Evolutionary conservation across 768 basidiomycete species (phyloP).

Genomic region (Leccinum pellstonianum): DNA sequence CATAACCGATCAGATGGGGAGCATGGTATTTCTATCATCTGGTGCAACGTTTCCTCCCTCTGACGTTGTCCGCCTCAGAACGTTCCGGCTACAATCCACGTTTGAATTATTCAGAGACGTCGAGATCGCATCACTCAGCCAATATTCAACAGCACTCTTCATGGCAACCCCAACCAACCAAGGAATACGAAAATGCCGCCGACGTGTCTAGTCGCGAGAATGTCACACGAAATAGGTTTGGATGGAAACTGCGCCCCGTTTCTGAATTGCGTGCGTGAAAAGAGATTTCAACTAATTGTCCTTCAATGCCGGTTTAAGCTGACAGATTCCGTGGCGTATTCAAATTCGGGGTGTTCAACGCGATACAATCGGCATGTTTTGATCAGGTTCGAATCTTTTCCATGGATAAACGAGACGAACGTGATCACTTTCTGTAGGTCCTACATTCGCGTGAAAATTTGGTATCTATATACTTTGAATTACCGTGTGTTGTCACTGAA

Average conservation of each 20-base stretch:
- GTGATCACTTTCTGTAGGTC: constrained; percentile 42
- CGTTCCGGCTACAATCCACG: not conserved
- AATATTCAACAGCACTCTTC: not conserved
- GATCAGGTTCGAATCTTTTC: constrained; percentile 48
- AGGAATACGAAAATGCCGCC: not conserved
- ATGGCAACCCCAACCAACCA: not conserved
- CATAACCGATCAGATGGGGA: not conserved
- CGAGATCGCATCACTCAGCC: not conserved
- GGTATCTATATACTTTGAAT: constrained; percentile 36
- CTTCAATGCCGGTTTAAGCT: constrained; percentile 45
- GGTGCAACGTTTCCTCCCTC: not conserved
- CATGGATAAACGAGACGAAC: not conserved
- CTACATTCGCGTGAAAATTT: constrained; percentile 60
- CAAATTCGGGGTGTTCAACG: constrained; percentile 90
- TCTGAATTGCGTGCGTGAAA: constrained; percentile 62
- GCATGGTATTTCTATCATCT: constrained; percentile 2
- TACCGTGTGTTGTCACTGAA: constrained; percentile 12
- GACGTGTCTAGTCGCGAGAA: not conserved
- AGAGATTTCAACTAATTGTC: not conserved
- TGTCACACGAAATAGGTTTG: constrained; percentile 40
- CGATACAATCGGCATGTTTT: constrained; percentile 83
- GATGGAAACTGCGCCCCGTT: constrained; percentile 61
- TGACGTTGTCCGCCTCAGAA: constrained; percentile 11
- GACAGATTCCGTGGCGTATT: constrained; percentile 79
- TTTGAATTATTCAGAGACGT: not conserved